Evolutionary conservation across 176 grass and related monocot genomes (phyloP), one percentile per base, ranked within the genome.

Genomic region (Pontederia crassipes): DNA sequence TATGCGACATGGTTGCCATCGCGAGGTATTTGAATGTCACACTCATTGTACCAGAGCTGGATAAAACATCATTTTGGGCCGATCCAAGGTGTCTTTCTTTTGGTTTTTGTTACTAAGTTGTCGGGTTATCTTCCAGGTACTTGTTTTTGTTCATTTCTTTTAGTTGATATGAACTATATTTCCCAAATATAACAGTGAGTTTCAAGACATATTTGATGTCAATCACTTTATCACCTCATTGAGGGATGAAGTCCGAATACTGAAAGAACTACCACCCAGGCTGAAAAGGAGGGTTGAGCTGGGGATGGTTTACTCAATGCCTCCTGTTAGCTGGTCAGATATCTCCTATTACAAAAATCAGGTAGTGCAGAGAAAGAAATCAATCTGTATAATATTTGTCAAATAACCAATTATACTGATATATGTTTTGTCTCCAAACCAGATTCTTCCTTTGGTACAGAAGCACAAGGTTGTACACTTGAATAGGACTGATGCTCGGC

Each of bases 1-100:
- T 97, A 64, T 97, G 93, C 17, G 87, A 97, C 74, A 91, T 97
- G 93, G 87, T 97, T 71, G 73, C 85, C 12, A 97, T 97, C 64
- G 87, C 93, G 66, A 87, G 84, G 65, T 83, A 84, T 88, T 85
- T 97, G 72, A 85, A 97, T 70, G 93, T 81, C 54, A 97, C 93
- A 57, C 78, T 97, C 59, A 80, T 98, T 14, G 81, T 91, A 53
- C 87, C 93, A 3, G 84, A 91, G 58, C 71, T 97, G 72, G 93
- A 97, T 59, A 91, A 97, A 61, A 83, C 93, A 52, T 91, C 93
- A 11, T 97, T 97, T 81, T 91, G 84, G 87, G 75, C 80, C 49
- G 93, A 97, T 76, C 78, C 87, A 16, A 88, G 84, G 93, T 91
- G 20, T 18, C 40, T 57, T 24, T 71, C 66, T 62, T 24, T 24